Percentiles rank a stretch among this genome's conserved stretches.
Conservation (phyloP, 106 monocot species). For the Phalaenopsis equestris region DNA sequence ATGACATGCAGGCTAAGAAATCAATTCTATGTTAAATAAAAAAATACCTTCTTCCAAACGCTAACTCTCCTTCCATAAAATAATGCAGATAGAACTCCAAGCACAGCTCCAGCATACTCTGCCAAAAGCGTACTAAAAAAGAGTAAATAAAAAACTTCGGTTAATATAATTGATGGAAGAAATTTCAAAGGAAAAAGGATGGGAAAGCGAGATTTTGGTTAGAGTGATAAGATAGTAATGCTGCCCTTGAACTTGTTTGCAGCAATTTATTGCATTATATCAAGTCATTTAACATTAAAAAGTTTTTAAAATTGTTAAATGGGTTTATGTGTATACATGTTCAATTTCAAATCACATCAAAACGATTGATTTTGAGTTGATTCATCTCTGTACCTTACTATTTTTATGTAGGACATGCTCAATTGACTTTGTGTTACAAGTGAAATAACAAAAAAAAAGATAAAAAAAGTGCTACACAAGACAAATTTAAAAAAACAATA, state of each 20-base stretch:
- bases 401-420: no score
- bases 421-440: no score
- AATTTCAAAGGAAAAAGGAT: background rate
- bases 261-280: background rate
- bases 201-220: background rate
- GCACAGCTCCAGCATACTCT: conserved; percentile 91
- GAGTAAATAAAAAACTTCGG: conserved; percentile 16
- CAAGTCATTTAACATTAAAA: no score
- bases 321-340: no score
- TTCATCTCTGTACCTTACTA: no score
- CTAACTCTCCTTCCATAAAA: conserved; percentile 75
- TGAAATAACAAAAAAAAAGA: no score
- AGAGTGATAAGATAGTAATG: background rate
- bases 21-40: background rate
- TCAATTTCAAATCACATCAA: no score
- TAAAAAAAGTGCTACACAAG: no score
- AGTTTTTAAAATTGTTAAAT: no score
- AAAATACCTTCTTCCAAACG: conserved; percentile 78
- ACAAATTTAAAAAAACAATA: no score
- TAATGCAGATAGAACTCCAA: conserved; percentile 86
- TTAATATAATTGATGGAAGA: background rate
- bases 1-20: background rate
- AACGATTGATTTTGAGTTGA: no score
- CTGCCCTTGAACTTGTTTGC: background rate
- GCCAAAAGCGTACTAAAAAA: conserved; percentile 68